Conservation (phyloP, 331 rosid genomes). For the Stylosanthes scabra region DNA sequence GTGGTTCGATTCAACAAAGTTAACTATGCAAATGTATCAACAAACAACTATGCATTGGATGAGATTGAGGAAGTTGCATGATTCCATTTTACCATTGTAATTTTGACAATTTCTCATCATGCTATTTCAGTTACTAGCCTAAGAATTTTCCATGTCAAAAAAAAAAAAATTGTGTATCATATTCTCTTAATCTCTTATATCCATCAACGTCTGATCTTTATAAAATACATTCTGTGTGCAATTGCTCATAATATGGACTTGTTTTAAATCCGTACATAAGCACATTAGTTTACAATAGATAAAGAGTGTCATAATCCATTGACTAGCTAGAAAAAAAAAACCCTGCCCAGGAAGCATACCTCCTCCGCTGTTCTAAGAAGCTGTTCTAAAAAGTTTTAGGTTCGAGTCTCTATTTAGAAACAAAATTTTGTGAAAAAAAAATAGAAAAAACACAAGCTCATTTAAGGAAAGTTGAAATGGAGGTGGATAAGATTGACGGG, state of each 20-base stretch:
- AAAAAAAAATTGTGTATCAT: conserved; percentile 50
- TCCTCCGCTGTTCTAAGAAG: no score
- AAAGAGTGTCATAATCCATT: no score
- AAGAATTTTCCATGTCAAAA: conserved; percentile 41
- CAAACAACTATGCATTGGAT: conserved; percentile 93
- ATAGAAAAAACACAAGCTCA: no score
- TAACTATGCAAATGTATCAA: conserved; percentile 86
- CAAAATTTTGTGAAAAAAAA: no score
- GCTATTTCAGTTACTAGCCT: conserved; percentile 44
- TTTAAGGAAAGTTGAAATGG: no score
- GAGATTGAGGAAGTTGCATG: conserved; percentile 75
- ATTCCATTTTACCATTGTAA: conserved; percentile 45
- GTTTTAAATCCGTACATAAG: no score
- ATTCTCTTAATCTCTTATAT: conserved; percentile 37
- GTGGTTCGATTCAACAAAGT: conserved; percentile 87
- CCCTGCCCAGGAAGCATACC: no score
- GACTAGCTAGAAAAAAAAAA: no score
- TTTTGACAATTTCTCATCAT: conserved; percentile 50
- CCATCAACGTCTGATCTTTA: conserved; percentile 24
- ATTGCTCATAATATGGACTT: conserved; percentile 22
- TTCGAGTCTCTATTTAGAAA: no score
- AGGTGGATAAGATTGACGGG: no score
- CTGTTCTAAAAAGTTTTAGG: no score
- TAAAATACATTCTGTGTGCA: conserved; percentile 45
- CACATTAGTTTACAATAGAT: no score